A percentile compares a stretch with the other conserved stretches of the same genome.
Evolutionary conservation across 352 stramenopile species (phyloP).

Genomic region (Phytopythium aichiense): DNA sequence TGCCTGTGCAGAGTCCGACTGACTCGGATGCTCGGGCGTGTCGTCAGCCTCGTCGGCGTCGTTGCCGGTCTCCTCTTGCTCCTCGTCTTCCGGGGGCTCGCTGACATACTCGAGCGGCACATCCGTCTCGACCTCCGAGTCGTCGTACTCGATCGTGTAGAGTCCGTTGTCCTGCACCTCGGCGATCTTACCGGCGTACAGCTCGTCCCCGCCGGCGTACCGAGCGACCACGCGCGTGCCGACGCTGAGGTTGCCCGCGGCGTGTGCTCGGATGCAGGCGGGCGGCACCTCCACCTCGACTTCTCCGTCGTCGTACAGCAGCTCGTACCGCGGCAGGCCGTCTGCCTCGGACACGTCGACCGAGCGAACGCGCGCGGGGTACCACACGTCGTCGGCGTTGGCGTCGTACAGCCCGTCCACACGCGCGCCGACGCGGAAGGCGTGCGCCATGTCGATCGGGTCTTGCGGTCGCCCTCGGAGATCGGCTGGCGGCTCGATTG

Average conservation of each 20-base stretch:
- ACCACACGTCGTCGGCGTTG: slow-evolving; percentile 79
- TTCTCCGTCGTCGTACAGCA: slow-evolving; percentile 80
- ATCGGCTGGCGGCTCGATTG: not conserved
- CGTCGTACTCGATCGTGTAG: slow-evolving; percentile 81
- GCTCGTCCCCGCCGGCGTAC: slow-evolving; percentile 67
- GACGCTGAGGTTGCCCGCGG: slow-evolving; percentile 62
- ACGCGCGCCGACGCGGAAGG: slow-evolving; percentile 41
- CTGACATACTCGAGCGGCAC: slow-evolving; percentile 51
- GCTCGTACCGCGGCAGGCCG: slow-evolving; percentile 28
- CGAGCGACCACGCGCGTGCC: slow-evolving; percentile 64
- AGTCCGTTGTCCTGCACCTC: slow-evolving; percentile 56
- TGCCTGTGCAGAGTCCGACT: not conserved
- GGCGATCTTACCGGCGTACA: slow-evolving; percentile 57
- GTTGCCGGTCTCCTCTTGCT: slow-evolving; percentile 5
- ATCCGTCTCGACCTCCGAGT: slow-evolving; percentile 62
- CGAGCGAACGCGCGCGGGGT: slow-evolving; percentile 44
- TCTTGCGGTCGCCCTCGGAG: not conserved
- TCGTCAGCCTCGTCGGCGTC: not conserved
- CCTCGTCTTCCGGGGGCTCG: slow-evolving; percentile 21
- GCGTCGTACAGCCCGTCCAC: slow-evolving; percentile 81
- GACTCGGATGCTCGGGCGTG: not conserved
- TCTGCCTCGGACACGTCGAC: slow-evolving; percentile 20
- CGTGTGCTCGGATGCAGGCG: slow-evolving; percentile 46
- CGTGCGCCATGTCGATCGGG: slow-evolving; percentile 9
- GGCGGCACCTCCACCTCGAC: slow-evolving; percentile 35